A percentile compares a stretch with the other conserved stretches of the same genome.
Evolutionary conservation across 129 eudicot species (phyloP).

Genomic region (Flaveria linearis): DNA sequence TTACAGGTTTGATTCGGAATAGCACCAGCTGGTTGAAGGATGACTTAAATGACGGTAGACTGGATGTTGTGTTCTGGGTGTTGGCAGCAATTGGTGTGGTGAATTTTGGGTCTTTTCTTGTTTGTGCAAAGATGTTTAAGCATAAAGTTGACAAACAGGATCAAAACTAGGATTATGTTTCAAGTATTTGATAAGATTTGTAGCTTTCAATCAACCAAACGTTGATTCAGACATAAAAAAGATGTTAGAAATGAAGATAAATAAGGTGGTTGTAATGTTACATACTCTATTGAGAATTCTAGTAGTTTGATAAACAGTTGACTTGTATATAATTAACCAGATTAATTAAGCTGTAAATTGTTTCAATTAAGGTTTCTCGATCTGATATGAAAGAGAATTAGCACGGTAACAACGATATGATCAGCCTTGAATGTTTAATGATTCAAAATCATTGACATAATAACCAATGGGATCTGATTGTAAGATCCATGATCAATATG

Average conservation of each 20-base stretch:
- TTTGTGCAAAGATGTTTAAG: conserved; percentile 41
- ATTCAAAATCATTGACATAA: no score
- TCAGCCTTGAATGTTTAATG: no score
- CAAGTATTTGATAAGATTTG: conserved; percentile 5
- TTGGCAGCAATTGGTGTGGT: conserved; percentile 35
- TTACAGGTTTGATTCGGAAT: conserved; percentile 36
- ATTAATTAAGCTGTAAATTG: neutral
- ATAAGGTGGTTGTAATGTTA: neutral
- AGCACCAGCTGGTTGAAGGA: conserved; percentile 41
- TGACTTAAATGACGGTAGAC: conserved; percentile 42
- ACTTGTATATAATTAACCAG: neutral
- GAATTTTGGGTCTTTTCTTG: conserved; percentile 41
- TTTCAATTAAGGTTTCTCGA: neutral
- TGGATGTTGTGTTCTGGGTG: conserved; percentile 47
- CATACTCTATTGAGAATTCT: neutral
- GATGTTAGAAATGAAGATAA: neutral
- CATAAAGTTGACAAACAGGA: conserved; percentile 23
- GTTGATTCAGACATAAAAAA: neutral
- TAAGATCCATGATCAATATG: no score
- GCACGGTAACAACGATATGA: no score
- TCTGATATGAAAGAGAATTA: no score
- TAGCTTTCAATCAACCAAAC: neutral
- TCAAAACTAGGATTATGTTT: neutral
- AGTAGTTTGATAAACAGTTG: neutral
- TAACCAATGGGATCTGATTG: no score